A percentile compares a stretch with the other conserved stretches of the same genome.
Evolutionary conservation across 2,329 filamentous ascomycete genomes (phyloP).

Genomic region (Cryphonectria naterciae): DNA sequence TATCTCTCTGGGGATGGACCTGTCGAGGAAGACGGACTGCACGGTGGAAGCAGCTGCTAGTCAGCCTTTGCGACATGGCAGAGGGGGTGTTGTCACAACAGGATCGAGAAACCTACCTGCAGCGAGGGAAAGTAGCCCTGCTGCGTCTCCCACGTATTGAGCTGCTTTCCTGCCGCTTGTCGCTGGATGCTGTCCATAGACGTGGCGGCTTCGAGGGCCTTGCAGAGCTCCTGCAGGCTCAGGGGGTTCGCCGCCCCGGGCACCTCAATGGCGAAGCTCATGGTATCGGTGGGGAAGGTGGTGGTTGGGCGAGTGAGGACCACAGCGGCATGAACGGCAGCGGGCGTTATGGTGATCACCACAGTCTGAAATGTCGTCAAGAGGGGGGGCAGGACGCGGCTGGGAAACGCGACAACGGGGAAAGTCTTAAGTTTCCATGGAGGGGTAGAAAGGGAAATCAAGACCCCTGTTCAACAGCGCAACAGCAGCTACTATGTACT

Average conservation of each 20-base stretch:
- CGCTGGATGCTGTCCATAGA: conserved; percentile 66
- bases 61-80: neutral
- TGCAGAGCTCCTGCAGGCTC: conserved; percentile 64
- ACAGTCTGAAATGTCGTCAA: neutral
- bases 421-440: neutral
- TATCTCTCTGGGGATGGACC: conserved; percentile 73
- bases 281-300: conserved; percentile 37
- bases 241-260: conserved; percentile 80
- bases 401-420: neutral
- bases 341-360: neutral
- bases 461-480: neutral
- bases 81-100: conserved; percentile 3
- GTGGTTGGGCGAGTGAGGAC: neutral
- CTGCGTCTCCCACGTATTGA: conserved; percentile 71
- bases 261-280: conserved; percentile 77
- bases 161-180: conserved; percentile 71
- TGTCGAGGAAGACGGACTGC: conserved; percentile 81
- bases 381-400: neutral
- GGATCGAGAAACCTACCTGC: conserved; percentile 55
- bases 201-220: conserved; percentile 65
- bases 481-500: neutral
- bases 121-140: conserved; percentile 69
- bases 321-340: conserved; percentile 1
- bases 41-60: neutral
- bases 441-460: neutral